These are phyloP conservation scores for Penicillium sp. DNA, from an alignment of 2,329 filamentous ascomycete genomes.

Conservation along the genomic window DNA sequence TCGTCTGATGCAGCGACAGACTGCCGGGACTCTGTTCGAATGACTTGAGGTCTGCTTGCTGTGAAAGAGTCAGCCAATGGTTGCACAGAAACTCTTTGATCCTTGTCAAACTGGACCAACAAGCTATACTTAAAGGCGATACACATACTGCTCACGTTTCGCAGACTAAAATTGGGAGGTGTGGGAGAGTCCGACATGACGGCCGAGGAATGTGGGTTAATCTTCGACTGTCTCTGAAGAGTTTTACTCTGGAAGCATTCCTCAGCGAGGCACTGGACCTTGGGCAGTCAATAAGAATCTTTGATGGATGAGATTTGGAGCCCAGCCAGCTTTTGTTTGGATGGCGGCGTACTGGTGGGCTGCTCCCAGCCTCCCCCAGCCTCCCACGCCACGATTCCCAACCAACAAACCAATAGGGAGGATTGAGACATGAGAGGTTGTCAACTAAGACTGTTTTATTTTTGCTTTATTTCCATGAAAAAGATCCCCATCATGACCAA, in stretches of 20 bases:
- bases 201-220: constrained; percentile 21
- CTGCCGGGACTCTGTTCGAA: constrained; percentile 46
- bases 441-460: constrained; percentile 14
- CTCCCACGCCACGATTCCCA: constrained; percentile 13
- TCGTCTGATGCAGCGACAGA: constrained; percentile 54
- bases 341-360: constrained; percentile 19
- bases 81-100: neutral
- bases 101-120: neutral
- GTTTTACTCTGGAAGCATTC: constrained; percentile 28
- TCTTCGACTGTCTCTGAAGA: constrained; percentile 18
- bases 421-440: constrained; percentile 20
- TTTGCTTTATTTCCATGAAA: constrained; percentile 12
- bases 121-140: neutral
- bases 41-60: constrained; percentile 50
- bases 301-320: constrained; percentile 11
- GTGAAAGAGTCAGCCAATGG: constrained; percentile 17
- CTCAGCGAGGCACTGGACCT: constrained; percentile 12
- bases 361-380: constrained; percentile 31
- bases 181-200: constrained; percentile 21
- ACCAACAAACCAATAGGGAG: constrained; percentile 22
- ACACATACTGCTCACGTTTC: constrained; percentile 27
- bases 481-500: neutral
- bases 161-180: constrained; percentile 26
- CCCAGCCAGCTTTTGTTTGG: constrained; percentile 26
- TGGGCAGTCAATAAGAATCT: constrained; percentile 14